A percentile compares a stretch with the other conserved stretches of the same genome.
Conservation (phyloP, 331 rosid species). For the Ulmus americana region DNA sequence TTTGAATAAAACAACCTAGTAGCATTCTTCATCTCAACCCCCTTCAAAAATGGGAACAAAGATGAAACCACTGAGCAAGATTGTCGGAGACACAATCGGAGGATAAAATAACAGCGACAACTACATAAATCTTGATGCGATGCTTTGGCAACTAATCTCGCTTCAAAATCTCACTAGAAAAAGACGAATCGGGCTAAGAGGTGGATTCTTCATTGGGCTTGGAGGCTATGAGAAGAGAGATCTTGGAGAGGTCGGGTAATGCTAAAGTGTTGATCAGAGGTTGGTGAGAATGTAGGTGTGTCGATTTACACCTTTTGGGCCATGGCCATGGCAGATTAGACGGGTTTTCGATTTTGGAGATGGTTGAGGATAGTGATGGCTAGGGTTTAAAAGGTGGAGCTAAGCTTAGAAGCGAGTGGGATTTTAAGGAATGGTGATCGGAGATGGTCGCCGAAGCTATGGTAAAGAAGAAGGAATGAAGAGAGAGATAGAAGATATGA, state of each 20-base stretch:
- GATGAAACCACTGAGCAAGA: conserved; percentile 81
- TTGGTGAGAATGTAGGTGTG: conserved; percentile 49
- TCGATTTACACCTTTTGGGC: conserved; percentile 50
- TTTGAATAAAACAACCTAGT: conserved; percentile 65
- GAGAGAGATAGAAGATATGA: no score
- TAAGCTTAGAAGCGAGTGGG: no score
- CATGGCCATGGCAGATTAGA: conserved; percentile 23
- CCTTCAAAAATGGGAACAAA: conserved; percentile 92
- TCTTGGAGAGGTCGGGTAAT: conserved; percentile 64
- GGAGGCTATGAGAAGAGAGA: conserved; percentile 42
- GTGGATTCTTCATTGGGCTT: conserved; percentile 23
- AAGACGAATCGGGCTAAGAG: conserved; percentile 13
- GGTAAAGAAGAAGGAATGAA: no score
- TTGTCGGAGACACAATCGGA: conserved; percentile 59
- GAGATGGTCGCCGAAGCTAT: no score
- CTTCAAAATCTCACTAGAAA: conserved; percentile 47
- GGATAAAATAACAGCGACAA: conserved; percentile 56
- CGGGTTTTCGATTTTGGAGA: no score
- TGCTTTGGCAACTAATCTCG: conserved; percentile 81
- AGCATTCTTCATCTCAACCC: conserved; percentile 71
- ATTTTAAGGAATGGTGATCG: no score
- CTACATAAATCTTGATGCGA: conserved; percentile 68
- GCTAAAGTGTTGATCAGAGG: conserved; percentile 91
- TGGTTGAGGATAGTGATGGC: conserved; percentile 5
- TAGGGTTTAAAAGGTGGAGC: background rate